Conservation (phyloP, 495 filamentous ascomycete genomes). For the Gamarada debralockiae region DNA sequence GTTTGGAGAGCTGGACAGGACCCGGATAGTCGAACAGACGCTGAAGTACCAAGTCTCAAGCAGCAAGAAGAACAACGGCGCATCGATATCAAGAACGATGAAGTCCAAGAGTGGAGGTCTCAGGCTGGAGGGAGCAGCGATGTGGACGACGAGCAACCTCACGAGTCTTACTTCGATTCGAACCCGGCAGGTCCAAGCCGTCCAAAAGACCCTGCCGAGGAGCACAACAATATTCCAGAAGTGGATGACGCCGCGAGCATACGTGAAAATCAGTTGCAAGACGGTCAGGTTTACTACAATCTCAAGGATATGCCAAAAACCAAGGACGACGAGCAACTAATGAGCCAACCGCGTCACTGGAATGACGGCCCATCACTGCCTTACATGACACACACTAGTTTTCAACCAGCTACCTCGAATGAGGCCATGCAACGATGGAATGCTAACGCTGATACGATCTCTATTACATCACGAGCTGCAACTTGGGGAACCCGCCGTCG, state of each 20-base stretch:
- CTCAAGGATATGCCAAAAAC: constrained; percentile 34
- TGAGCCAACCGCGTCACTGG: constrained; percentile 43
- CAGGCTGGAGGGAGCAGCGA: constrained; percentile 18
- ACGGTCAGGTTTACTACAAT: constrained; percentile 44
- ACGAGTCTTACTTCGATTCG: constrained; percentile 12
- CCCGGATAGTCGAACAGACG: constrained; percentile 21
- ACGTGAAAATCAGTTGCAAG: constrained; percentile 34
- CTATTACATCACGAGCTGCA: constrained; percentile 58
- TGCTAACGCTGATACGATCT: constrained; percentile 44
- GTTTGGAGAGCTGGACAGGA: constrained; percentile 21
- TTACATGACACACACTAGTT: constrained; percentile 30
- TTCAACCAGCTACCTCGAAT: constrained; percentile 43
- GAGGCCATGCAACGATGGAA: constrained; percentile 48
- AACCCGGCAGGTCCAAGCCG: not conserved
- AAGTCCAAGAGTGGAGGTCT: constrained; percentile 25
- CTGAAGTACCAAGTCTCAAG: constrained; percentile 22
- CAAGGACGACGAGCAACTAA: constrained; percentile 37
- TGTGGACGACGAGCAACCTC: constrained; percentile 8
- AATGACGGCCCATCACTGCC: constrained; percentile 40
- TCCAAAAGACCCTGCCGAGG: not conserved
- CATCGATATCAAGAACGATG: constrained; percentile 20
- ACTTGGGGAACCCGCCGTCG: constrained; percentile 69
- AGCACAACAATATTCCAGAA: constrained; percentile 14
- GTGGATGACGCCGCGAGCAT: constrained; percentile 20
- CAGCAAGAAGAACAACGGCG: constrained; percentile 25